phyloP scores from a whole-genome alignment of 2,329 filamentous ascomycete species.

The Fusarium sp. region DNA sequence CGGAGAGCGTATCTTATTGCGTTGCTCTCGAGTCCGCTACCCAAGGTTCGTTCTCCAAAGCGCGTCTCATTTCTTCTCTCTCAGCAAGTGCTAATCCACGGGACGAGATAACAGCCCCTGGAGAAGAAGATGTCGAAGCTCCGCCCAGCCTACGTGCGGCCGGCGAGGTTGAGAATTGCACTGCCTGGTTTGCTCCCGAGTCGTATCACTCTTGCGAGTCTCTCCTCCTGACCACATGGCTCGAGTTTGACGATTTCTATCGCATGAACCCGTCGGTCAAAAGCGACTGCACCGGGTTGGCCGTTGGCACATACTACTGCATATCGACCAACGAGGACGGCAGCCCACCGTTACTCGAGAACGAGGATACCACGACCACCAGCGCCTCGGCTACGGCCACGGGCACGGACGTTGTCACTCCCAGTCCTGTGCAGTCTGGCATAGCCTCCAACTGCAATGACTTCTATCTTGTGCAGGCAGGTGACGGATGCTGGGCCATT shows the following conservation, averaged over 20 bases:
- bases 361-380: constrained; percentile 1
- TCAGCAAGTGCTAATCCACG: neutral
- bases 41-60: neutral
- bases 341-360: neutral
- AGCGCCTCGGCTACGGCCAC: neutral
- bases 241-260: constrained; percentile 14
- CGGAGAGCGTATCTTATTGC: constrained; percentile 11
- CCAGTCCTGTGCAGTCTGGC: neutral
- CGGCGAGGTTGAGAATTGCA: constrained; percentile 5
- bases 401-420: neutral
- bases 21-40: constrained; percentile 3
- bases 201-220: neutral
- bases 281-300: constrained; percentile 12
- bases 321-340: constrained; percentile 8
- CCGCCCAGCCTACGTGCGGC: constrained; percentile 7
- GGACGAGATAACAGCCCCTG: neutral
- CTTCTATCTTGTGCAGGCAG: constrained; percentile 1
- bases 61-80: neutral
- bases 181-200: neutral
- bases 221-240: neutral
- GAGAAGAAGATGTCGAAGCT: neutral
- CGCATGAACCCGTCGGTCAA: constrained; percentile 18
- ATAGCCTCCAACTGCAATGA: neutral
- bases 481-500: constrained; percentile 1
- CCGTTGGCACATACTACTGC: constrained; percentile 25